A percentile compares a stretch with the other conserved stretches of the same genome.
Conservation (phyloP, 495 filamentous ascomycete species). For the Xylaria telfairii region DNA sequence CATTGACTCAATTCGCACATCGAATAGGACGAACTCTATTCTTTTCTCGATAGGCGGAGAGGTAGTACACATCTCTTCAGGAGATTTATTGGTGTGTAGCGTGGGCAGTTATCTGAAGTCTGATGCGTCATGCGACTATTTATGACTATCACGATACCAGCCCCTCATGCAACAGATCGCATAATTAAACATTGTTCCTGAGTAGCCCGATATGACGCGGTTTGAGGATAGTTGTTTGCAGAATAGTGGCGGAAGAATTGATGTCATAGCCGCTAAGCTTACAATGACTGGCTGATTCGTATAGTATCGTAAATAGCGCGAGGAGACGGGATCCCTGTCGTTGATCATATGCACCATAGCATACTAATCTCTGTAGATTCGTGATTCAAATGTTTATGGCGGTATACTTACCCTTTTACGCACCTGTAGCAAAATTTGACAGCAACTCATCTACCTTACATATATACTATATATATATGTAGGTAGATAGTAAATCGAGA, state of each 20-base stretch:
- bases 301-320: neutral
- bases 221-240: neutral
- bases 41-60: neutral
- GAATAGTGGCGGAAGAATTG: neutral
- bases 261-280: neutral
- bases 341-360: neutral
- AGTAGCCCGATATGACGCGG: neutral
- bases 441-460: too few species aligned
- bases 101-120: too few species aligned
- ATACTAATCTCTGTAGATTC: conserved; percentile 4
- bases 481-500: too few species aligned
- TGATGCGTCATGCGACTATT: too few species aligned
- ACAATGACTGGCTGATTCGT: conserved; percentile 1
- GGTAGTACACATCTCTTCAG: neutral
- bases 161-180: neutral
- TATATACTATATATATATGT: too few species aligned
- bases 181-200: neutral
- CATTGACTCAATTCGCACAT: neutral
- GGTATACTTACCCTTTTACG: neutral
- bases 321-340: neutral
- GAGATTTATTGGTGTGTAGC: too few species aligned
- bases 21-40: neutral
- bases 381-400: neutral
- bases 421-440: neutral
- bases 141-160: neutral